Conservation (phyloP, 1,284 basidiomycete genomes). For the Xerocomus amazonicus region DNA sequence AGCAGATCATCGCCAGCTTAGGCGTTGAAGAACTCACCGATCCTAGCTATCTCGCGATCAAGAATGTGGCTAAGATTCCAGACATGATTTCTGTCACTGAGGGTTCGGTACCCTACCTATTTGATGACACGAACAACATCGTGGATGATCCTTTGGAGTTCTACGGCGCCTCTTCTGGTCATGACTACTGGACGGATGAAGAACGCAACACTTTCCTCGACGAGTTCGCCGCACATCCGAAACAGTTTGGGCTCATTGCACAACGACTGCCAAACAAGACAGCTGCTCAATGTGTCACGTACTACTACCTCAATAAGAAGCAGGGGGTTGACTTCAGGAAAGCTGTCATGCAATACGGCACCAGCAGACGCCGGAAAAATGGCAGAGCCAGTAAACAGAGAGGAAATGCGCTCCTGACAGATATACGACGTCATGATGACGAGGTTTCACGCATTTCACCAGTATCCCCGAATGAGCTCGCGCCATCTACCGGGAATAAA, state of each 20-base stretch:
- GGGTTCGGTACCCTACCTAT: constrained; percentile 58
- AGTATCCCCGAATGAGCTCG: constrained; percentile 31
- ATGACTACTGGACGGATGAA: constrained; percentile 83
- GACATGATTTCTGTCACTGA: constrained; percentile 83
- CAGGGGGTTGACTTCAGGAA: constrained; percentile 80
- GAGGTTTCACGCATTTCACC: constrained; percentile 49
- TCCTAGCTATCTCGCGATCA: constrained; percentile 80
- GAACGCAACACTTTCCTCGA: constrained; percentile 81
- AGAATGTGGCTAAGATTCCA: constrained; percentile 88
- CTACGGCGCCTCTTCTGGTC: constrained; percentile 68
- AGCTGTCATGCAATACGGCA: constrained; percentile 62
- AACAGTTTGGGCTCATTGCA: constrained; percentile 91
- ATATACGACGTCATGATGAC: constrained; percentile 73
- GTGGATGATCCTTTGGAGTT: constrained; percentile 79
- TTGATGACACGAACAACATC: constrained; percentile 82
- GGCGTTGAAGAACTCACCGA: constrained; percentile 92
- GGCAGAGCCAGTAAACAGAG: constrained; percentile 65
- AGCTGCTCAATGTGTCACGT: constrained; percentile 84
- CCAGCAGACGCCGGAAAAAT: constrained; percentile 58
- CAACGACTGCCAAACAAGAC: constrained; percentile 83
- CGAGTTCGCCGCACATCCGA: constrained; percentile 83
- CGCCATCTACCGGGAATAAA: constrained; percentile 27
- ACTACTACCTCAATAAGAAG: constrained; percentile 96
- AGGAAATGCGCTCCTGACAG: constrained; percentile 73
- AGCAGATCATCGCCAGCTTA: constrained; percentile 91